Conservation (phyloP, 1,284 basidiomycete species). For the Crepidotus sp. region DNA sequence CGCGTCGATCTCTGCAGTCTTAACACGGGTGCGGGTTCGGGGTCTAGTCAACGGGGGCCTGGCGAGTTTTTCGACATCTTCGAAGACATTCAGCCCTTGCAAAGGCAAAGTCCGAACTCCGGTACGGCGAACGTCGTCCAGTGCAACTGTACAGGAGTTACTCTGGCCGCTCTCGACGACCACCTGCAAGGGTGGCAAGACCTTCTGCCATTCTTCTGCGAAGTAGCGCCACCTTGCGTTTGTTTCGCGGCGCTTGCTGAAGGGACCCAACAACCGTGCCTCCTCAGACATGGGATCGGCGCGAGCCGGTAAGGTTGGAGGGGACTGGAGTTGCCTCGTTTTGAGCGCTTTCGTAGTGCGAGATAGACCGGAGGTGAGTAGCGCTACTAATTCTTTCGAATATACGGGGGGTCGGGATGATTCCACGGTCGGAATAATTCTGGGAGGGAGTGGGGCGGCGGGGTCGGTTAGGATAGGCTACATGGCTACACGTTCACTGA, state of each 20-base stretch:
- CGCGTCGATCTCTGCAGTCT: slow-evolving; percentile 4
- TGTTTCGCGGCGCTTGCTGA: slow-evolving; percentile 62
- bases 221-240: slow-evolving; percentile 69
- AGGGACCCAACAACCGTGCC: slow-evolving; percentile 48
- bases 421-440: slow-evolving; percentile 43
- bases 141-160: not conserved
- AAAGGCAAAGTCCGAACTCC: slow-evolving; percentile 33
- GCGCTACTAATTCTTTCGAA: slow-evolving; percentile 48
- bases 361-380: slow-evolving; percentile 46
- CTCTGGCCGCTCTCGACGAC: slow-evolving; percentile 19
- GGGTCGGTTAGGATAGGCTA: slow-evolving; percentile 50
- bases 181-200: slow-evolving; percentile 52
- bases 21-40: slow-evolving; percentile 17
- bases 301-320: slow-evolving; percentile 47
- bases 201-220: slow-evolving; percentile 42
- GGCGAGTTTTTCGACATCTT: slow-evolving; percentile 41
- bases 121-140: slow-evolving; percentile 17
- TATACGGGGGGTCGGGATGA: slow-evolving; percentile 55
- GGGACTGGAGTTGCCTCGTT: slow-evolving; percentile 33
- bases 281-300: slow-evolving; percentile 52
- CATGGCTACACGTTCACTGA: slow-evolving; percentile 12
- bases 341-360: slow-evolving; percentile 38
- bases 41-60: slow-evolving; percentile 24
- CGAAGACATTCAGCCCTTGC: slow-evolving; percentile 36
- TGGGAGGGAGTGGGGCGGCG: slow-evolving; percentile 29